These are phyloP conservation scores for Exophiala sp. DNA, from an alignment of 2,329 filamentous ascomycete genomes.

Conservation along the genomic window DNA sequence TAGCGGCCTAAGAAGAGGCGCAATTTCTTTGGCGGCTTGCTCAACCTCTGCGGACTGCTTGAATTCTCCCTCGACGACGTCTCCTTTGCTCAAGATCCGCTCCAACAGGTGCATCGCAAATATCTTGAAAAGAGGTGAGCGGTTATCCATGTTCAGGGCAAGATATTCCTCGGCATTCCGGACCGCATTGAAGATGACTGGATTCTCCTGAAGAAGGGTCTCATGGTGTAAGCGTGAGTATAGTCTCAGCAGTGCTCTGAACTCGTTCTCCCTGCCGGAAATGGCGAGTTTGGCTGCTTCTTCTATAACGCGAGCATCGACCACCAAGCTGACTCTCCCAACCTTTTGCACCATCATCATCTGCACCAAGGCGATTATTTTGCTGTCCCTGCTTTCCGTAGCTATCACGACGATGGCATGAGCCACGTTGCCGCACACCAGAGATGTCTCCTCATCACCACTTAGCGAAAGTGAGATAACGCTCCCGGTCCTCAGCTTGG, in stretches of 20 bases:
- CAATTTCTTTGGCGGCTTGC: conserved; percentile 80
- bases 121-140: conserved; percentile 73
- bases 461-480: conserved; percentile 72
- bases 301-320: conserved; percentile 81
- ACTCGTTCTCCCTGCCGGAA: conserved; percentile 73
- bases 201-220: conserved; percentile 66
- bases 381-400: conserved; percentile 73
- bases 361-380: conserved; percentile 87
- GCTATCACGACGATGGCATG: conserved; percentile 92
- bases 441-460: conserved; percentile 73
- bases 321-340: conserved; percentile 71
- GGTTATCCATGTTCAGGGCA: conserved; percentile 62
- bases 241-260: conserved; percentile 79
- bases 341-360: conserved; percentile 97
- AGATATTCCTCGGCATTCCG: conserved; percentile 76
- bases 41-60: conserved; percentile 75
- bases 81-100: conserved; percentile 83
- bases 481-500: conserved; percentile 61
- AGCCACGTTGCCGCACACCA: conserved; percentile 84
- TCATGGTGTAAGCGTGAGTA: conserved; percentile 73
- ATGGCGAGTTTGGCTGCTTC: conserved; percentile 76
- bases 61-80: conserved; percentile 70
- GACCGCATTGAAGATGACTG: conserved; percentile 66
- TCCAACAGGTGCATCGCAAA: conserved; percentile 83
- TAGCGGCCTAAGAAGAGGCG: conserved; percentile 81